Evolutionary conservation across 805 yeast species (phyloP), one percentile per base, ranked within the genome.

Genomic region (Lachancea waltii): DNA sequence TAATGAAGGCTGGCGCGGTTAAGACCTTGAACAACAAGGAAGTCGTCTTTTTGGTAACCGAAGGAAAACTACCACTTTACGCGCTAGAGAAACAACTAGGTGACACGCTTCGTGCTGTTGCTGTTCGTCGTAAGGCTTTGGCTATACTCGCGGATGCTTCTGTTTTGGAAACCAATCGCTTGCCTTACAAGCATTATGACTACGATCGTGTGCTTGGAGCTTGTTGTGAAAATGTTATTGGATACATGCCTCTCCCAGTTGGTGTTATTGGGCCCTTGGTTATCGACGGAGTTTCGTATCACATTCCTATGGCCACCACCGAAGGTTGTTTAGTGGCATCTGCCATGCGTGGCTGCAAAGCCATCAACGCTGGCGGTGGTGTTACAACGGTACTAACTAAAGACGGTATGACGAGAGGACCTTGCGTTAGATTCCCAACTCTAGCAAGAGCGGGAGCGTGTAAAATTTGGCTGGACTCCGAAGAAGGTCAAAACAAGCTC

Each of bases 361-460:
- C 97, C 19, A 83, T 92, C 49, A 92, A 92, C 60, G 79, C 90
- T 5, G 98, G 98, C 43, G 97, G 97, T 36, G 99, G 99, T 62
- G 95, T 84, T 20, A 69, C 75, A 35, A 85, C 98, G 21, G 95
- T 90, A 18, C 72, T 92, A 49, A 85, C 96, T 10, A 83, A 79
- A 50, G 99, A 92, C 60, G 97, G 97, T 63, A 92, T 92, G 99
- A 89, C 98, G 13, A 83, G 99, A 69, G 99, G 98, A 27, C 99
- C 99, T 30, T 87, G 96, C 73, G 96, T 92, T 36, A 69, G 83
- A 22, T 92, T 92, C 71, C 83, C 92, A 30, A 64, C 82, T 7
- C 73, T 92, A 57, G 60, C 69, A 18, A 78, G 97, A 65, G 87
- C 97, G 8, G 98, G 97, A 55, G 86, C 86, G 18, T 92, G 95